A percentile compares a stretch with the other conserved stretches of the same genome.
phyloP scores from a whole-genome alignment of 2,329 filamentous ascomycete genomes.

The Rutstroemia sp. region DNA sequence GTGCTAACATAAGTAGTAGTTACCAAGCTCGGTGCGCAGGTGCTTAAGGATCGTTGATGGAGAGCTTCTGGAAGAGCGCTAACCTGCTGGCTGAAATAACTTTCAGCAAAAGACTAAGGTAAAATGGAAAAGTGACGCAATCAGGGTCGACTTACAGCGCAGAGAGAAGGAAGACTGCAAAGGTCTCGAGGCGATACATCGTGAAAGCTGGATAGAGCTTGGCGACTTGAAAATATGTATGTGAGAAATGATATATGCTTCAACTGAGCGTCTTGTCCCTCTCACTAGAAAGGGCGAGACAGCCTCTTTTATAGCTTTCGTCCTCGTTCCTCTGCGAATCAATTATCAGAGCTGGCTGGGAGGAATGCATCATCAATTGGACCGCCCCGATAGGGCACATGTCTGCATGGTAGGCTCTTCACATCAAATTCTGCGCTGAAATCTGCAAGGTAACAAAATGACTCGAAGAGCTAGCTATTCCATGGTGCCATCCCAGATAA shows the following conservation, averaged over 20 bases:
- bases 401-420: not conserved
- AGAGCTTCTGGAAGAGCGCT: conserved; percentile 1
- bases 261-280: no score
- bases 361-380: conserved; percentile 5
- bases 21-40: conserved; percentile 10
- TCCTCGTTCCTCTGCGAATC: not conserved
- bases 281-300: not conserved
- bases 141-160: not conserved
- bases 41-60: not conserved
- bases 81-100: not conserved
- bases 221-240: not conserved
- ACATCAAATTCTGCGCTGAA: no score
- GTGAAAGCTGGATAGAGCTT: not conserved
- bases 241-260: not conserved
- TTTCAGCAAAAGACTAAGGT: not conserved
- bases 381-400: not conserved
- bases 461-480: no score
- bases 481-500: no score
- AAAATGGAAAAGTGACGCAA: not conserved
- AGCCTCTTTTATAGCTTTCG: not conserved
- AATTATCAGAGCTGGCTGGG: not conserved
- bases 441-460: no score
- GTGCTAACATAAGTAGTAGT: conserved; percentile 14
- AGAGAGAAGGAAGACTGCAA: not conserved
- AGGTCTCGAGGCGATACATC: not conserved